Percentiles rank a stretch among this genome's conserved stretches.
These are phyloP conservation scores for Yamadazyma spencermartinsiae DNA, from an alignment of 1,139 yeast genomes.

Conservation along the genomic window DNA sequence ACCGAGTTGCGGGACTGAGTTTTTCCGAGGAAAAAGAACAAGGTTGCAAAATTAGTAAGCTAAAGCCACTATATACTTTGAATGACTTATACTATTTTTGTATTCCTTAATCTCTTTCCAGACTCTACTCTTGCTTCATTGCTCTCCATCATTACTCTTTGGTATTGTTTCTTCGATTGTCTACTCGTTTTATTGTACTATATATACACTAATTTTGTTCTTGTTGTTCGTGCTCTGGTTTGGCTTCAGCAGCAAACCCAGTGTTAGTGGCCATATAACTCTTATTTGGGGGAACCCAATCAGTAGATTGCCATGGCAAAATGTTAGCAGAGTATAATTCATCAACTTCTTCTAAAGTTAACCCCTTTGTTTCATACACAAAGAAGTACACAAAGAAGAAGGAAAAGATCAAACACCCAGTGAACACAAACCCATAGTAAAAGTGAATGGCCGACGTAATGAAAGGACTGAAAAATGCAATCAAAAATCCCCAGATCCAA, in stretches of 20 bases:
- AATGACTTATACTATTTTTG: too few species aligned
- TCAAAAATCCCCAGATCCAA: constrained; percentile 79
- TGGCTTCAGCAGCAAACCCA: constrained; percentile 30
- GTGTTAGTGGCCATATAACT: constrained; percentile 32
- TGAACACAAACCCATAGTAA: constrained; percentile 72
- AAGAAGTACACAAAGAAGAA: constrained; percentile 54
- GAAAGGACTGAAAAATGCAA: constrained; percentile 73
- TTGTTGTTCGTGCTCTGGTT: constrained; percentile 24
- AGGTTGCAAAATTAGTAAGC: too few species aligned
- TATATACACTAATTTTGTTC: not conserved
- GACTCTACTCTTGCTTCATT: too few species aligned
- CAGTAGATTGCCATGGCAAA: constrained; percentile 46
- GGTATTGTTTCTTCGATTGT: too few species aligned
- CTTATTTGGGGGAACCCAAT: constrained; percentile 42
- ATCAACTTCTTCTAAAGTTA: constrained; percentile 67
- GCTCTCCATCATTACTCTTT: too few species aligned
- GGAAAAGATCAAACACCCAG: constrained; percentile 64
- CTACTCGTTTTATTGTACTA: not conserved
- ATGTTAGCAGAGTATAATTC: constrained; percentile 52
- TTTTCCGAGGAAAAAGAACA: too few species aligned
- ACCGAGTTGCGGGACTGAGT: too few species aligned
- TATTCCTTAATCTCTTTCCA: too few species aligned
- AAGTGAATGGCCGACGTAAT: constrained; percentile 47
- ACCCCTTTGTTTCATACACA: constrained; percentile 67
- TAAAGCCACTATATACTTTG: too few species aligned